Conservation (phyloP, 306 rosid species). For the apple (Malus domestica) region DNA sequence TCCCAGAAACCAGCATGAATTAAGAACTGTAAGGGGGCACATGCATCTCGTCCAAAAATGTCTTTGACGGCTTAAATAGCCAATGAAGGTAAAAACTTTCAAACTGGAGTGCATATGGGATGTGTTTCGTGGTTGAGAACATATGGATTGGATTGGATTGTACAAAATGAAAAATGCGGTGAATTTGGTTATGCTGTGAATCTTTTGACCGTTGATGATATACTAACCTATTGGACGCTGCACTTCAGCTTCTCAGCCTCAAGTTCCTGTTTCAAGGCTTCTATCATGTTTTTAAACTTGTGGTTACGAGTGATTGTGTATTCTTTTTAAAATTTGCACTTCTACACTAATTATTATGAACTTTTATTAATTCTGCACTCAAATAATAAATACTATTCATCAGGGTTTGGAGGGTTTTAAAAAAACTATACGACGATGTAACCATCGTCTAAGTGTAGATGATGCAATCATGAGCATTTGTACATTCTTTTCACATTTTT, state of each 20-base stretch:
- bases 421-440: no score
- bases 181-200: not conserved
- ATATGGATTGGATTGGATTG: no score
- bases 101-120: not conserved
- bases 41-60: not conserved
- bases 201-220: not conserved
- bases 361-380: no score
- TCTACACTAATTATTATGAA: no score
- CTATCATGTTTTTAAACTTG: not conserved
- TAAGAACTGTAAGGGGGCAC: no score
- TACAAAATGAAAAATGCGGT: not conserved
- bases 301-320: no score
- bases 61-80: not conserved
- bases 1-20: not conserved
- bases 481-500: no score
- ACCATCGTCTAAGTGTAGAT: no score
- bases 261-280: constrained; percentile 49
- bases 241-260: constrained; percentile 48
- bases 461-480: no score
- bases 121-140: not conserved
- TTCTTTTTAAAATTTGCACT: no score
- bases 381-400: no score
- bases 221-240: constrained; percentile 21
- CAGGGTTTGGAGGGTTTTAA: no score
- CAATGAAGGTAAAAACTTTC: constrained; percentile 4